Percentiles rank a stretch among this genome's conserved stretches.
phyloP scores from a whole-genome alignment of 108 stramenopile species.

The Discostella pseudostelligera region DNA sequence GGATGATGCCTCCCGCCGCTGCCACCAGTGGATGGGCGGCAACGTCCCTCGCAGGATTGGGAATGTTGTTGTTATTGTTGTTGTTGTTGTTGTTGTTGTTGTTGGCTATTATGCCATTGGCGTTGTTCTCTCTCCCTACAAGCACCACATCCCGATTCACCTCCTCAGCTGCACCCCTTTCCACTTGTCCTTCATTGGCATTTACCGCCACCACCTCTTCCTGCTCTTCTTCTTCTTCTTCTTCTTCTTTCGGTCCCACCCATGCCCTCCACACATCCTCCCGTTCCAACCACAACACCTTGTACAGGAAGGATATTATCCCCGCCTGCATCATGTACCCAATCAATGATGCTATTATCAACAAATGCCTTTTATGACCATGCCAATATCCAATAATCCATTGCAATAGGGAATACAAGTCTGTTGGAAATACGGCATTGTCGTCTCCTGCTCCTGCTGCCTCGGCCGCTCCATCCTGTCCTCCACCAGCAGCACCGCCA shows the following conservation, averaged over 20 bases:
- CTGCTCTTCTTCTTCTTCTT: neutral
- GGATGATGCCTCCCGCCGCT: slow-evolving; percentile 18
- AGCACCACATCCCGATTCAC: slow-evolving; percentile 5
- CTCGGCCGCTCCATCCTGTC: neutral
- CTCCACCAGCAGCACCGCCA: neutral
- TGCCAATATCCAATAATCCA: slow-evolving; percentile 15
- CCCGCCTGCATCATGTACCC: slow-evolving; percentile 39
- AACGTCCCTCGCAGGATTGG: neutral
- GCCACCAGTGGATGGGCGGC: slow-evolving; percentile 3
- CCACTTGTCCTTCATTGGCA: no score
- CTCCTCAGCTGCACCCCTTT: neutral
- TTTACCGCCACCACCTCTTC: neutral
- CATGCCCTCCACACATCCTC: slow-evolving; percentile 30
- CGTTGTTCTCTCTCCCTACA: neutral
- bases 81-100: neutral
- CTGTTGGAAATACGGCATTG: neutral
- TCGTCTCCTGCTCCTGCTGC: neutral
- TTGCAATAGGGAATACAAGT: neutral
- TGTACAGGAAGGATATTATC: slow-evolving; percentile 39
- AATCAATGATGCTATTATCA: slow-evolving; percentile 26
- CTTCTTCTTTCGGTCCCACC: slow-evolving; percentile 9
- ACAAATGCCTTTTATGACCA: slow-evolving; percentile 21
- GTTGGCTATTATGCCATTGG: neutral
- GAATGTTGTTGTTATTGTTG: neutral
- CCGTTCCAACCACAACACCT: slow-evolving; percentile 43